Conservation (phyloP, 1,284 basidiomycete genomes). For the Leccinum solheimii region DNA sequence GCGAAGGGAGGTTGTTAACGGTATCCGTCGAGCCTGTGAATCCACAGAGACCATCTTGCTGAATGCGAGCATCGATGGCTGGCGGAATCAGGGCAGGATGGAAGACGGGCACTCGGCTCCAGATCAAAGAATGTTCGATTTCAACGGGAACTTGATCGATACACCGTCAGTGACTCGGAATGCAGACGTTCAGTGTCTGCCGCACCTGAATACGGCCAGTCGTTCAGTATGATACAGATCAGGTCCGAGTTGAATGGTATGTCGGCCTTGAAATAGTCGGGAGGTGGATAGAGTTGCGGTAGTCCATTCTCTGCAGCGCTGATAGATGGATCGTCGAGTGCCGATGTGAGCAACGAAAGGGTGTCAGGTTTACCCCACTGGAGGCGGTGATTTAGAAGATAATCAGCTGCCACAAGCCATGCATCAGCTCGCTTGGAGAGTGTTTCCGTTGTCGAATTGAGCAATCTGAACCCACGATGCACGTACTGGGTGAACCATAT, state of each 20-base stretch:
- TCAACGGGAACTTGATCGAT: constrained; percentile 62
- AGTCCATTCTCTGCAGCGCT: constrained; percentile 7
- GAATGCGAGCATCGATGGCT: background rate
- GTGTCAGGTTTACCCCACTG: constrained; percentile 73
- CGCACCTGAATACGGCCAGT: constrained; percentile 81
- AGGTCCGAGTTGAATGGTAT: constrained; percentile 49
- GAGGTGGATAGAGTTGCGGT: constrained; percentile 28
- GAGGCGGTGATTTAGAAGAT: constrained; percentile 62
- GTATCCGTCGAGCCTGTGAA: constrained; percentile 79
- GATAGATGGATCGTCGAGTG: constrained; percentile 33
- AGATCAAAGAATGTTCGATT: constrained; percentile 74
- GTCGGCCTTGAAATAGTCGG: constrained; percentile 64
- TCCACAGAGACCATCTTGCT: constrained; percentile 41
- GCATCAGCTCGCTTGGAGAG: constrained; percentile 1
- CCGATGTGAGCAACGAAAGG: constrained; percentile 53
- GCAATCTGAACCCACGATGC: background rate
- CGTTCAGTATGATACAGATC: constrained; percentile 75
- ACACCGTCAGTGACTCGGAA: constrained; percentile 59
- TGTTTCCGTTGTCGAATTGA: background rate
- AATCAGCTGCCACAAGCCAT: constrained; percentile 52
- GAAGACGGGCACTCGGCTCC: constrained; percentile 71
- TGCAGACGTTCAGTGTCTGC: constrained; percentile 47
- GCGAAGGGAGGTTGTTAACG: constrained; percentile 58
- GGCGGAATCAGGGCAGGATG: constrained; percentile 48
- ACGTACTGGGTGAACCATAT: constrained; percentile 67